phyloP scores from a whole-genome alignment of 1,284 basidiomycete genomes.

The Papiliotrema nemorosa region DNA sequence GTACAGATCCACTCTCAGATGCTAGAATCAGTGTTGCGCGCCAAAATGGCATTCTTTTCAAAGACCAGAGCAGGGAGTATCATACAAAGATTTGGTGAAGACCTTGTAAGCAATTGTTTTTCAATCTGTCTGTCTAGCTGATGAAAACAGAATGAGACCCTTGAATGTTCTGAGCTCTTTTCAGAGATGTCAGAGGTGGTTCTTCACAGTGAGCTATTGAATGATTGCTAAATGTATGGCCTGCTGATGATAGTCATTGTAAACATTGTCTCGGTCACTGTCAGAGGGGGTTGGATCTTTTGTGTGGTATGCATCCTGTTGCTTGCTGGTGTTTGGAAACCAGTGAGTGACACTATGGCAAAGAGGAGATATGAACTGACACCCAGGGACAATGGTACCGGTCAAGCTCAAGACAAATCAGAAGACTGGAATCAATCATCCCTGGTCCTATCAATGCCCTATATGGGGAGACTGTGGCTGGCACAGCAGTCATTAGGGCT shows the following conservation, averaged over 20 bases:
- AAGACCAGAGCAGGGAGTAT: slow-evolving; percentile 33
- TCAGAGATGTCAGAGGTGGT: slow-evolving; percentile 6
- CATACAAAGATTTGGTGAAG: slow-evolving; percentile 32
- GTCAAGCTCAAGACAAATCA: slow-evolving; percentile 21
- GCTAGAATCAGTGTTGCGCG: slow-evolving; percentile 25
- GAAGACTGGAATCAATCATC: slow-evolving; percentile 20
- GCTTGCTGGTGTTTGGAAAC: slow-evolving; percentile 18
- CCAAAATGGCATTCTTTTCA: slow-evolving; percentile 34
- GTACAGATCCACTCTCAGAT: slow-evolving; percentile 28
- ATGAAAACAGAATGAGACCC: slow-evolving; percentile 10
- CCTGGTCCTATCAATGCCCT: slow-evolving; percentile 34
- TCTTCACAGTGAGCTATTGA: slow-evolving; percentile 12
- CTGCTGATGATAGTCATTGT: slow-evolving; percentile 15
- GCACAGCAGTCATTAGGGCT: slow-evolving; percentile 33
- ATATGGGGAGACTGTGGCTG: slow-evolving; percentile 35
- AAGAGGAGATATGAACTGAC: background rate
- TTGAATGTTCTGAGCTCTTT: slow-evolving; percentile 18
- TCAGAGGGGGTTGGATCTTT: slow-evolving; percentile 27
- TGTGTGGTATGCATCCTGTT: slow-evolving; percentile 8
- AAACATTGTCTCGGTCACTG: slow-evolving; percentile 17
- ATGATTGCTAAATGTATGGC: background rate
- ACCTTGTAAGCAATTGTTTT: slow-evolving; percentile 22
- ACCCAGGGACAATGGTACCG: slow-evolving; percentile 22
- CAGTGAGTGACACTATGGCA: slow-evolving; percentile 11
- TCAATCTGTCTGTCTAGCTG: background rate